Conservation (phyloP, 139 green algal species). For the Deuterostichococcus epilithicus region DNA sequence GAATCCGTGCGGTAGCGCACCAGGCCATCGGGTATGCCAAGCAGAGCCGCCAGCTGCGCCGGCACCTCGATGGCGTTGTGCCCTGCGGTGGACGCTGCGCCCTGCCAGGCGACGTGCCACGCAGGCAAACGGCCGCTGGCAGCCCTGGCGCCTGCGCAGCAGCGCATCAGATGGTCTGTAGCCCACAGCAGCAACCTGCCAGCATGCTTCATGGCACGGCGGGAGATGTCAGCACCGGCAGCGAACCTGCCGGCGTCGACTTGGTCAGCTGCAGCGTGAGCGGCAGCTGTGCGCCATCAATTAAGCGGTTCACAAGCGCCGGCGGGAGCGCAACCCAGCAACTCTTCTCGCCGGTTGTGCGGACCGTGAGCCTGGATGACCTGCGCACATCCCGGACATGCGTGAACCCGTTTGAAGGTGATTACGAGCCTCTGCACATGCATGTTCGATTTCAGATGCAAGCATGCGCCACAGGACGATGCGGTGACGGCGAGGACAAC, state of each 20-base stretch:
- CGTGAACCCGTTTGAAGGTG: neutral
- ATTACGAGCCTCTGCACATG: no score
- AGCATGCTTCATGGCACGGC: no score
- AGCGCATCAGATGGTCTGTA: no score
- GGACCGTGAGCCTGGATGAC: slow-evolving; percentile 21
- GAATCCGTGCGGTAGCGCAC: neutral
- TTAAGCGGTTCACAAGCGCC: slow-evolving; percentile 18
- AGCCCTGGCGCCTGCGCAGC: no score
- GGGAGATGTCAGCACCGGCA: no score
- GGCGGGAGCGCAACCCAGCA: slow-evolving; percentile 50
- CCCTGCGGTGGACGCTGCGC: slow-evolving; percentile 15
- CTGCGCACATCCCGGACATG: slow-evolving; percentile 3
- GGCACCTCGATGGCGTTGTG: slow-evolving; percentile 41
- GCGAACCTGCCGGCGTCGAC: neutral
- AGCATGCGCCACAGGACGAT: no score
- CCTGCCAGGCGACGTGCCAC: slow-evolving; percentile 44
- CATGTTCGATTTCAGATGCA: no score
- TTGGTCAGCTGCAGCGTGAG: slow-evolving; percentile 12
- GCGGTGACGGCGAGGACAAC: no score
- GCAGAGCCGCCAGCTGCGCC: slow-evolving; percentile 23
- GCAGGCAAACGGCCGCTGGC: neutral
- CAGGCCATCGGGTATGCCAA: slow-evolving; percentile 40
- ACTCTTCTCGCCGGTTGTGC: slow-evolving; percentile 29
- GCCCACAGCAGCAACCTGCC: no score
- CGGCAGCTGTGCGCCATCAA: neutral